Base-by-base conservation (phyloP, 108 stramenopile genomes). In the Skeletonema menzelii region DNA sequence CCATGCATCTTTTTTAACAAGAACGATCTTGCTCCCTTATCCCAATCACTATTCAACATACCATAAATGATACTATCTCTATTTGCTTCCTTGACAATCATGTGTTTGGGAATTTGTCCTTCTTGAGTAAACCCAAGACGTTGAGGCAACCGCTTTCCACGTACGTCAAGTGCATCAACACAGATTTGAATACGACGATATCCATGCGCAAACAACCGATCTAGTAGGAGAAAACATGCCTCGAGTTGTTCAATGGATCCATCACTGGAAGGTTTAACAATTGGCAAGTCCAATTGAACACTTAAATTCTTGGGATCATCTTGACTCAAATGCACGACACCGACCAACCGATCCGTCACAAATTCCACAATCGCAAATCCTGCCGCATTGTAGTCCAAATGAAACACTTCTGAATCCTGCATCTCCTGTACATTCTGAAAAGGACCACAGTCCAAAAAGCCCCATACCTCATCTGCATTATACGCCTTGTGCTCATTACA, bases 21-120 rank as follows among this genome's bases (percentile, higher is more conserved):
- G 7, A 84, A 82, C 8, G 69, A 70, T 32, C 90, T 63, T 5
- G 89, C 89, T 28, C 93, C 93, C 70, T 88, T 87, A 37, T 91
- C 85, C 93, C 93, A 94, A 80, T 94, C 93, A 57, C 84, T 89
- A 57, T 94, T 94, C 57, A 94, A 80, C 87, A 94, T 88, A 3
- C 86, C 91, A 56, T 92, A 92, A n/a, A 92, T 79, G 56, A 80
- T 67, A 60, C 86, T 86, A 70, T 94, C 93, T 31, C 93, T 69
- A 75, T 86, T 92, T 12, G 91, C 73, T 15, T 94, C 88, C 77
- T 94, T 94, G 67, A 94, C 79, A 38, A 94, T 81, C 69, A 74
- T 84, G 28, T 94, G 88, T 72, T 90, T 90, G 35, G 87, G 70
- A 47, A 94, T 63, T 24, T 77, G 53, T 55, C 86, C 86, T 63